Evolutionary conservation across 2,329 filamentous ascomycete species (phyloP).

Genomic region (Tolypocladium amazonense): DNA sequence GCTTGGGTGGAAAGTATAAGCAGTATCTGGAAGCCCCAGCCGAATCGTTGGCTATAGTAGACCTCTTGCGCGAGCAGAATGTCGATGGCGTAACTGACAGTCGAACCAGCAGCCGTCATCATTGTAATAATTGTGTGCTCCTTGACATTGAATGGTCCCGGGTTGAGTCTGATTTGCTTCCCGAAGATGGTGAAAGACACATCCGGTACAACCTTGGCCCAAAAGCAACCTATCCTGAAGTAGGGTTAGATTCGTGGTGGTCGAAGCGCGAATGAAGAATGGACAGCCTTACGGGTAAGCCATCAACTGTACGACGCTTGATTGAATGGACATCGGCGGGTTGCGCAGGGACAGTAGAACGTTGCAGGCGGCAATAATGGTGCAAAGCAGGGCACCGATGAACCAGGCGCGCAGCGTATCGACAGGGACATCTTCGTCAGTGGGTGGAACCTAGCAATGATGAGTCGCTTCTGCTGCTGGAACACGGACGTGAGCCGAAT

Average conservation of each 20-base stretch:
- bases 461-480: neutral
- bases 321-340: constrained; percentile 38
- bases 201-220: constrained; percentile 29
- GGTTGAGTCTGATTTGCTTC: constrained; percentile 30
- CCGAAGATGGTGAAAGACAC: constrained; percentile 30
- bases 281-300: constrained; percentile 30
- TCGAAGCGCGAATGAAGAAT: neutral
- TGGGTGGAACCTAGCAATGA: constrained; percentile 18
- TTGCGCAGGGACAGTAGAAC: constrained; percentile 39
- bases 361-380: constrained; percentile 45
- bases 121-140: constrained; percentile 33
- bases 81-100: constrained; percentile 26
- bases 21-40: constrained; percentile 47
- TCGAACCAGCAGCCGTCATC: constrained; percentile 29
- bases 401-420: constrained; percentile 51
- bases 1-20: constrained; percentile 50
- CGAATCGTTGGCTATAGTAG: constrained; percentile 40
- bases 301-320: constrained; percentile 44
- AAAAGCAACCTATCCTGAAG: constrained; percentile 24
- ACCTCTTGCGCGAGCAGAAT: constrained; percentile 30
- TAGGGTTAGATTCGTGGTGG: neutral
- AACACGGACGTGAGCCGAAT: neutral
- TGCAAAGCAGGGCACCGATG: constrained; percentile 47
- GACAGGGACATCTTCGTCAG: constrained; percentile 39
- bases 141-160: constrained; percentile 27